Evolutionary conservation across 2,329 filamentous ascomycete species (phyloP).

Genomic region (Chrysoporthe puriensis): DNA sequence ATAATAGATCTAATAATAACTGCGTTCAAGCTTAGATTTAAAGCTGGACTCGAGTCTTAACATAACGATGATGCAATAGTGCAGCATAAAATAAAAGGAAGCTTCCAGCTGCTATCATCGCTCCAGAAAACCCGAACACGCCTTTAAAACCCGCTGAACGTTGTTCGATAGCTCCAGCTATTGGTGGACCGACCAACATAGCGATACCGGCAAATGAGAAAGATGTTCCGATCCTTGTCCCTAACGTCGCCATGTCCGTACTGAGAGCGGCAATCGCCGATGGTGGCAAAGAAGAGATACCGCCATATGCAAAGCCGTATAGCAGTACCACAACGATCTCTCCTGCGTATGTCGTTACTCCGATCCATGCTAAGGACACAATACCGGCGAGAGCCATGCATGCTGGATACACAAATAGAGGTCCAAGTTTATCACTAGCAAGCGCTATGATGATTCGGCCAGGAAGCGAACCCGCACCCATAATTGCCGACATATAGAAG

Average conservation of each 20-base stretch:
- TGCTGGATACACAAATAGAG: conserved; percentile 40
- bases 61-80: no score
- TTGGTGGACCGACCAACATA: conserved; percentile 40
- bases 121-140: conserved; percentile 16
- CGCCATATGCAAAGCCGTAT: conserved; percentile 48
- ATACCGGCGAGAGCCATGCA: conserved; percentile 39
- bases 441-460: conserved; percentile 44
- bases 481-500: conserved; percentile 46
- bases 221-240: conserved; percentile 46
- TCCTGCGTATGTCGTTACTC: conserved; percentile 38
- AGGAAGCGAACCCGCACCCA: conserved; percentile 46
- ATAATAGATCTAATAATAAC: no score
- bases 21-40: no score
- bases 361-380: conserved; percentile 42
- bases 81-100: conserved; percentile 1
- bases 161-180: conserved; percentile 34
- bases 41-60: no score
- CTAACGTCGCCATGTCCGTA: conserved; percentile 44
- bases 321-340: conserved; percentile 42
- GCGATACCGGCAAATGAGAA: conserved; percentile 40
- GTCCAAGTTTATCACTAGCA: conserved; percentile 43
- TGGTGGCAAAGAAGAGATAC: conserved; percentile 46
- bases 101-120: conserved; percentile 13
- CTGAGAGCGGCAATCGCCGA: conserved; percentile 45
- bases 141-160: not conserved